Base-by-base conservation (phyloP, 2,329 filamentous ascomycete genomes). In the Madurella fahalii region DNA sequence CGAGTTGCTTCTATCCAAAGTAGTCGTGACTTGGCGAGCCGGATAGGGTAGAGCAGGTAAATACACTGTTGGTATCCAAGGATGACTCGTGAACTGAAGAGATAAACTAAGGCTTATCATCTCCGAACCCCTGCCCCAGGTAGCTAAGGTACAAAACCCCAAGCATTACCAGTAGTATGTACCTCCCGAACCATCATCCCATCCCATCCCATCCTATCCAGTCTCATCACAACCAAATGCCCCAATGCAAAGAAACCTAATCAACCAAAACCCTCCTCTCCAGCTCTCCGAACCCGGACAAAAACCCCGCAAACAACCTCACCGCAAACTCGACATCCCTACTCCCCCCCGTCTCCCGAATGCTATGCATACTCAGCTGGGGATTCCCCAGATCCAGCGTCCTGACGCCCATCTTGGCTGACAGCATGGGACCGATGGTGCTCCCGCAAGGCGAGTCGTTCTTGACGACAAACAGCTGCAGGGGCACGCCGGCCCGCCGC, bases 381-480 rank as follows among this genome's bases (percentile, higher is more conserved):
- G 93, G 87, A 73, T 96, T 97, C 9, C 93, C 93, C 53, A 97
- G 74, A 73, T 99, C 94, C 43, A 99, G 78, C 1, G 94, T 97
- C 58, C 94, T 80, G 52, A 90, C 85, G 53, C 94, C 94, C 64
- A 97, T 76, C 56, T 86, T 86, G 20, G 93, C 91, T 51, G 88
- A 89, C 44, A 97, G 78, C 85, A 96, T 96, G n/a, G 94, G 94
- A 0, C 94, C 94, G 67, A 99, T 99, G 37, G 94, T 99, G 75
- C 89, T 93, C 53, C 94, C 94, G 71, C 94, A 99, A 50, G 88
- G 84, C 4, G 88, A 94, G 70, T 99, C 94, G 72, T 99, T 99
- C 67, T 92, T 84, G 45, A 97, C 93, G 40, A 99, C 94, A 66
- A 97, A 97, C 40, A 97, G 77, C 75, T 99, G 94, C 51, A 99